Base-by-base conservation (phyloP, 1,284 basidiomycete species). In the Malassezia brasiliensis region DNA sequence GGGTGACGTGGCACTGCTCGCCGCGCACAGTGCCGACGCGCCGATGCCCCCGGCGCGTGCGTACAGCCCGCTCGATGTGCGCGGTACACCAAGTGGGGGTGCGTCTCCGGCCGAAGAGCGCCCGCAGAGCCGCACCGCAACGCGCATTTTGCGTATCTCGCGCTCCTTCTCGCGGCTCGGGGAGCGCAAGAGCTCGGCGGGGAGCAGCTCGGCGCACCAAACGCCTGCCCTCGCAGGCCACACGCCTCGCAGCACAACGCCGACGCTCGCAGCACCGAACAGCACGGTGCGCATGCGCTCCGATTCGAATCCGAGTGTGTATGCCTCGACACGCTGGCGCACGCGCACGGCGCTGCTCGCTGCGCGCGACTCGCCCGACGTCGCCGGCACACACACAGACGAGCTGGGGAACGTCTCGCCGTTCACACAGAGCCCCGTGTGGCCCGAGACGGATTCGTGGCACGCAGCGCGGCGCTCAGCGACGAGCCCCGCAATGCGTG, bases 131-230 rank as follows among this genome's bases (percentile, higher is more conserved):
- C 45, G 45, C 31, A 47, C 30, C 1, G 31, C 45, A 1, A 12
- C 47, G 28, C 47, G 47, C 15, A 30, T 40, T 10, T 20, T 49
- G 47, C 47, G 47, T 31, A 8, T 49, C 14, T 49, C 47, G 37
- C 47, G 47, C 30, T 32, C 37, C 31, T 49, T 49, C 37, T 39
- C 47, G 19, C 47, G 47, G 15, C 37, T 39, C 39, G 47, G 34
- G 34, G 47, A 36, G 22, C 47, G 47, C 47, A 48, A 48, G 47
- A 37, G 14, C 14, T 48, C 47, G 14, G 37, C 34, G 19, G 36
- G 47, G 6, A 38, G 47, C 20, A 31, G 12, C 17, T 7, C 31
- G 14, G 9, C 31, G 10, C 14, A 7, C 15, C n/a, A 10, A 19
- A 37, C 47, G 25, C 47, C 47, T 1, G 36, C 47, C 11, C 32